Conservation (phyloP, 768 basidiomycete species). For the Leccinum sublutescens region DNA sequence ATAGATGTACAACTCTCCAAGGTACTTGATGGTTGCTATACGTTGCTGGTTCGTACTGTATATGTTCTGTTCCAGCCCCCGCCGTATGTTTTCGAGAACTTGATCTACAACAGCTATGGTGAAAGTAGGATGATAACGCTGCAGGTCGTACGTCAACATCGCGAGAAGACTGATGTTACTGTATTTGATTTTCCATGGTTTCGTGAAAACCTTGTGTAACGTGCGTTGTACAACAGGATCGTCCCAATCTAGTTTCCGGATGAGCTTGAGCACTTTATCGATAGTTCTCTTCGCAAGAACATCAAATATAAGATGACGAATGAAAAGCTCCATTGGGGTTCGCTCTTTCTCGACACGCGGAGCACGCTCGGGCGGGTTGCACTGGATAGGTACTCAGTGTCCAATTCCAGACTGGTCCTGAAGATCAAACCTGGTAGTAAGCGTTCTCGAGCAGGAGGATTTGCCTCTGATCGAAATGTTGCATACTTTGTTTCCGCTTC, state of each 20-base stretch:
- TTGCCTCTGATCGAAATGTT: conserved; percentile 92
- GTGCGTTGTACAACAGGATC: conserved; percentile 56
- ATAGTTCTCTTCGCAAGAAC: conserved; percentile 91
- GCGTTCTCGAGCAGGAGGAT: conserved; percentile 92
- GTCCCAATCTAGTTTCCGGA: conserved; percentile 98
- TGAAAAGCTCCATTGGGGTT: conserved; percentile 85
- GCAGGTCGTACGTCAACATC: conserved; percentile 93
- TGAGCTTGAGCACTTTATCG: conserved; percentile 90
- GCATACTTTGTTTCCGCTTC: conserved; percentile 90
- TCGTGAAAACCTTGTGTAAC: conserved; percentile 90
- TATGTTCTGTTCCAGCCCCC: conserved; percentile 89
- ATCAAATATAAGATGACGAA: conserved; percentile 93
- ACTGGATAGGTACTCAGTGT: conserved; percentile 46
- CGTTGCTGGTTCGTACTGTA: conserved; percentile 95
- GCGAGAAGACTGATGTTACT: conserved; percentile 86
- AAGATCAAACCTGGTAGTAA: conserved; percentile 78
- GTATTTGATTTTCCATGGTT: conserved; percentile 97
- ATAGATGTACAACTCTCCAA: conserved; percentile 97
- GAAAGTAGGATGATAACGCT: conserved; percentile 90
- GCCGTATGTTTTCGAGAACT: conserved; percentile 87
- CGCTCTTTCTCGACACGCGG: conserved; percentile 85
- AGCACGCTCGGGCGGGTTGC: conserved; percentile 93
- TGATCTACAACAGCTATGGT: conserved; percentile 89
- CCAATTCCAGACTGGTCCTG: neutral
- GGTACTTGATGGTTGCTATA: conserved; percentile 88